Evolutionary conservation across 352 stramenopile genomes (phyloP).

Genomic region (Phytophthora vignae): DNA sequence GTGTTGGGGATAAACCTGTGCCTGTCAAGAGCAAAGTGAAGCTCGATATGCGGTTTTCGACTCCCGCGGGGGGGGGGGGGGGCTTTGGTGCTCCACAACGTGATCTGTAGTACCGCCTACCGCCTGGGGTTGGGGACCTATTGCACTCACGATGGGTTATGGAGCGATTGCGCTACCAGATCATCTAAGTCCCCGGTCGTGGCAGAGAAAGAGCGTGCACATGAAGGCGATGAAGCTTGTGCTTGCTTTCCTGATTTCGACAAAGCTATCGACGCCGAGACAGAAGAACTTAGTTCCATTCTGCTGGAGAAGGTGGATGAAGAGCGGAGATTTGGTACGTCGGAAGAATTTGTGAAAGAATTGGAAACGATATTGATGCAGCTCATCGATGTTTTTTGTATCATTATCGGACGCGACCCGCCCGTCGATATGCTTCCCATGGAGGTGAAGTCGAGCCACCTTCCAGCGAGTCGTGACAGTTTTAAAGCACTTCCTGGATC

Average conservation of each 20-base stretch:
- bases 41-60: slow-evolving; percentile 3
- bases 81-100: not conserved
- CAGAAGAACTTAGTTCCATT: not conserved
- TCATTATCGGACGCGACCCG: slow-evolving; percentile 8
- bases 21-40: slow-evolving; percentile 13
- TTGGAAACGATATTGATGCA: slow-evolving; percentile 11
- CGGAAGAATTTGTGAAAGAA: not conserved
- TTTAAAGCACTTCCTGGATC: too few species aligned
- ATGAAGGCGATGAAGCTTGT: not conserved
- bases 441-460: slow-evolving; percentile 1
- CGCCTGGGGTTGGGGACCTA: not conserved
- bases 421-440: slow-evolving; percentile 26
- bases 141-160: not conserved
- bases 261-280: not conserved
- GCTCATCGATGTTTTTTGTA: slow-evolving; percentile 17
- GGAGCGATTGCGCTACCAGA: not conserved
- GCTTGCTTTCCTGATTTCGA: not conserved
- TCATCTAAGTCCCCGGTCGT: not conserved
- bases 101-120: not conserved
- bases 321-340: not conserved
- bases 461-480: too few species aligned
- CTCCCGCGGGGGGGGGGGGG: slow-evolving; percentile 9
- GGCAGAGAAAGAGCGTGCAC: not conserved
- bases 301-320: not conserved
- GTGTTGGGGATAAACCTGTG: slow-evolving; percentile 3